Percentiles rank a stretch among this genome's conserved stretches.
Evolutionary conservation across 2,329 filamentous ascomycete species (phyloP).

Genomic region (Fusarium sp.): DNA sequence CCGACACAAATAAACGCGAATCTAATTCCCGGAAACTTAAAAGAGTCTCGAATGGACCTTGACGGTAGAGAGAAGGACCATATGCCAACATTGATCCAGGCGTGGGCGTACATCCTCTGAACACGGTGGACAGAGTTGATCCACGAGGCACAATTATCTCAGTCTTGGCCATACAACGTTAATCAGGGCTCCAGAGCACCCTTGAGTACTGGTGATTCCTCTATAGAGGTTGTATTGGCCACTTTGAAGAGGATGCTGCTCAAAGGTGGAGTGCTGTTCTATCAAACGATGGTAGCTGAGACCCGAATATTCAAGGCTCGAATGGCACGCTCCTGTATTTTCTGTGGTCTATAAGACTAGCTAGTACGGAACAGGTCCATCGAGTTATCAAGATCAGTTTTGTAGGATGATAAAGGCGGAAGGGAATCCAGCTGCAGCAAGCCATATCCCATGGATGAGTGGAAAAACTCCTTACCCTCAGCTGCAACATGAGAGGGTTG

Average conservation of each 20-base stretch:
- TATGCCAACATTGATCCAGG: neutral
- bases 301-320: neutral
- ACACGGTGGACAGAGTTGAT: neutral
- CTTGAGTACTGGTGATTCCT: too few relatives aligned
- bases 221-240: neutral
- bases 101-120: neutral
- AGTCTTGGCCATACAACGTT: neutral
- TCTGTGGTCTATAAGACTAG: neutral
- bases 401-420: too few relatives aligned
- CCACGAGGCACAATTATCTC: neutral
- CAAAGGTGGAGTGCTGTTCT: neutral
- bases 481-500: neutral
- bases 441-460: neutral
- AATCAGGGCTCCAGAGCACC: fast-evolving
- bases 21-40: too few relatives aligned
- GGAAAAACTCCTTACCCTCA: neutral
- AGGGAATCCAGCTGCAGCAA: neutral
- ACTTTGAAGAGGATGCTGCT: neutral
- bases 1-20: neutral
- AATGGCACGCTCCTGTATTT: neutral
- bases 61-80: neutral
- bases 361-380: neutral
- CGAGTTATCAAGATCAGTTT: too few relatives aligned
- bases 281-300: neutral
- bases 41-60: neutral